Evolutionary conservation across 768 basidiomycete species (phyloP).

Genomic region (Trametes elegans): DNA sequence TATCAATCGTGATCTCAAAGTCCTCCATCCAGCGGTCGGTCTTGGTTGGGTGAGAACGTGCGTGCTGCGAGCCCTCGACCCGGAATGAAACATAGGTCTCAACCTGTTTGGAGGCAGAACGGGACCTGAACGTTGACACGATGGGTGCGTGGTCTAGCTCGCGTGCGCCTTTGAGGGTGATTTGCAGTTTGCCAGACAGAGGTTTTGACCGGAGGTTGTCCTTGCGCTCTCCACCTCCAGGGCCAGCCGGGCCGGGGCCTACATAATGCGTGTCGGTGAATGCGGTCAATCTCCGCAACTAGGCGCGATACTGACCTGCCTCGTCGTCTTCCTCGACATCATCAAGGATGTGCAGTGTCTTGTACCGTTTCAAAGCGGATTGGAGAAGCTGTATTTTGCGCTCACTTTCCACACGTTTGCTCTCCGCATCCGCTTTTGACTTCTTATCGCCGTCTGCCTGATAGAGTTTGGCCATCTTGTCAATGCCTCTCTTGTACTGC

Average conservation of each 20-base stretch:
- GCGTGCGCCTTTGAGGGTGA: constrained; percentile 85
- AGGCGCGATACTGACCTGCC: constrained; percentile 41
- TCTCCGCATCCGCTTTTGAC: constrained; percentile 88
- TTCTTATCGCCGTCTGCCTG: constrained; percentile 97
- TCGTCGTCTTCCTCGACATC: constrained; percentile 87
- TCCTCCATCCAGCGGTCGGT: constrained; percentile 98
- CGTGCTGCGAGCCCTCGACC: constrained; percentile 92
- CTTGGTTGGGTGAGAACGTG: constrained; percentile 87
- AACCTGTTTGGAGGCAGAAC: constrained; percentile 77
- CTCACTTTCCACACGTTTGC: constrained; percentile 92
- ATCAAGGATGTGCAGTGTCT: constrained; percentile 91
- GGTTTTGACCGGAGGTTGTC: constrained; percentile 93
- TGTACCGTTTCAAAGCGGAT: constrained; percentile 92
- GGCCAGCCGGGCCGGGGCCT: constrained; percentile 37
- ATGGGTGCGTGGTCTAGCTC: constrained; percentile 95
- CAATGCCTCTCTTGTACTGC: constrained; percentile 97
- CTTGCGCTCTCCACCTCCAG: constrained; percentile 82
- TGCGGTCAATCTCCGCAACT: neutral
- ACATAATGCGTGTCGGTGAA: neutral
- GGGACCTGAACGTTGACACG: constrained; percentile 51
- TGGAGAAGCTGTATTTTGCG: constrained; percentile 94
- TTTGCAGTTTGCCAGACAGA: constrained; percentile 86
- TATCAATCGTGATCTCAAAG: constrained; percentile 94
- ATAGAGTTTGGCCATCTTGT: constrained; percentile 98
- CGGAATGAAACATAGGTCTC: constrained; percentile 95